A percentile compares a stretch with the other conserved stretches of the same genome.
phyloP scores from a whole-genome alignment of 2,329 filamentous ascomycete genomes.

The Chaetothyriales sp. region DNA sequence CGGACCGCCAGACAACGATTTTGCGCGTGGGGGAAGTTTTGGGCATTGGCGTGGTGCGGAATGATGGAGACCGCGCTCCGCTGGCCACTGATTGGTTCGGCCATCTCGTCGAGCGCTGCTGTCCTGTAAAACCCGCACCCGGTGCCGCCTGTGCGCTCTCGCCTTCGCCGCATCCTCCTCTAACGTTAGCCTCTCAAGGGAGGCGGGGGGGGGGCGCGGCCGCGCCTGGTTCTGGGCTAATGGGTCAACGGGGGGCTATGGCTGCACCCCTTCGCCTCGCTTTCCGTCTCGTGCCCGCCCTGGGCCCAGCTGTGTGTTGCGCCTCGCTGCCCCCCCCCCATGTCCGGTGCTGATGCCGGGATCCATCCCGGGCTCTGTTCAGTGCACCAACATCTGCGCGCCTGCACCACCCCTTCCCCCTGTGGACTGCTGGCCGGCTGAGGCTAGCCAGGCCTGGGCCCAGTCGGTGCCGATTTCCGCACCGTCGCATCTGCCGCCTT shows the following conservation, averaged over 20 bases:
- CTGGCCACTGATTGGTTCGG: neutral
- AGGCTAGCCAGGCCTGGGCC: neutral
- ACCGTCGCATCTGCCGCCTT: neutral
- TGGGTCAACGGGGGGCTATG: too few species aligned
- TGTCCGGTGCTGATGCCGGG: neutral
- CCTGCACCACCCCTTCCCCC: neutral
- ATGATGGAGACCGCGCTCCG: neutral
- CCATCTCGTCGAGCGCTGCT: neutral
- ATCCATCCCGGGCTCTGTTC: neutral
- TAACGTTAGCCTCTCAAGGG: neutral
- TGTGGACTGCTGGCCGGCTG: neutral
- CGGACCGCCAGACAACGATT: neutral
- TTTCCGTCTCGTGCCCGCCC: neutral
- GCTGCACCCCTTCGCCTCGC: neutral
- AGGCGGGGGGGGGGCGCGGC: neutral
- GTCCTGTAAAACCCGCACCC: neutral
- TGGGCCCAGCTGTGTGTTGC: neutral
- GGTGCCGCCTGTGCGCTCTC: neutral
- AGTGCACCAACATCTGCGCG: neutral
- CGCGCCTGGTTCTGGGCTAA: neutral
- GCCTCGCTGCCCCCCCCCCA: too few species aligned
- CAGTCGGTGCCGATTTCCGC: neutral
- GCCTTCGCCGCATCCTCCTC: neutral
- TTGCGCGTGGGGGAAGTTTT: neutral
- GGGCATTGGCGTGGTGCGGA: neutral